Evolutionary conservation across 1,139 yeast species (phyloP).

Genomic region (Debaryomyces udenii): DNA sequence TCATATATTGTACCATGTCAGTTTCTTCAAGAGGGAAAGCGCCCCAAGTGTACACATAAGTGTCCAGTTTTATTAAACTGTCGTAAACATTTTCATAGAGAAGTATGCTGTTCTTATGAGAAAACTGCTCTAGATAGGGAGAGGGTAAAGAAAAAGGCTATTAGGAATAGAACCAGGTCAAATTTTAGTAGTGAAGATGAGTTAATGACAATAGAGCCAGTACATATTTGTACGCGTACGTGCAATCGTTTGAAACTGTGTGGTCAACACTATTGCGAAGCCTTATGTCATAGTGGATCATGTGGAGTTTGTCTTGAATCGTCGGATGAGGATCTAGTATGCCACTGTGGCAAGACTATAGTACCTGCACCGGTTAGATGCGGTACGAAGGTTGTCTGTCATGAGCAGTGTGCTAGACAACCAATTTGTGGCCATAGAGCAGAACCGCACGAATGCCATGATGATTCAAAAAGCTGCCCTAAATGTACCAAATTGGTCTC

Average conservation of each 20-base stretch:
- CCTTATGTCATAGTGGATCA: constrained; percentile 81
- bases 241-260: constrained; percentile 73
- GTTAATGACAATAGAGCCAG: constrained; percentile 68
- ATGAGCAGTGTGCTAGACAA: constrained; percentile 64
- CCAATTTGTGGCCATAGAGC: constrained; percentile 75
- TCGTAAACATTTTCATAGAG: constrained; percentile 75
- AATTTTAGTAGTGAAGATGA: constrained; percentile 41
- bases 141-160: constrained; percentile 53
- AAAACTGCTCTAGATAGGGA: constrained; percentile 65
- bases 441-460: constrained; percentile 78
- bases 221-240: constrained; percentile 72
- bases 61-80: constrained; percentile 81
- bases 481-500: constrained; percentile 72
- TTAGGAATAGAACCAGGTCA: constrained; percentile 43
- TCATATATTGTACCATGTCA: constrained; percentile 65
- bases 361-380: constrained; percentile 88
- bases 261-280: constrained; percentile 72
- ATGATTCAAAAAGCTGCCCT: constrained; percentile 65
- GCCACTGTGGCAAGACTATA: constrained; percentile 84
- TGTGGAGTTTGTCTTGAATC: constrained; percentile 88
- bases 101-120: constrained; percentile 71
- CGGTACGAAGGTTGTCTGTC: constrained; percentile 76
- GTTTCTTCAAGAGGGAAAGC: constrained; percentile 50
- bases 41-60: constrained; percentile 70
- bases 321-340: constrained; percentile 75